Conservation (phyloP, 306 rosid species). For the Parietaria judaica region DNA sequence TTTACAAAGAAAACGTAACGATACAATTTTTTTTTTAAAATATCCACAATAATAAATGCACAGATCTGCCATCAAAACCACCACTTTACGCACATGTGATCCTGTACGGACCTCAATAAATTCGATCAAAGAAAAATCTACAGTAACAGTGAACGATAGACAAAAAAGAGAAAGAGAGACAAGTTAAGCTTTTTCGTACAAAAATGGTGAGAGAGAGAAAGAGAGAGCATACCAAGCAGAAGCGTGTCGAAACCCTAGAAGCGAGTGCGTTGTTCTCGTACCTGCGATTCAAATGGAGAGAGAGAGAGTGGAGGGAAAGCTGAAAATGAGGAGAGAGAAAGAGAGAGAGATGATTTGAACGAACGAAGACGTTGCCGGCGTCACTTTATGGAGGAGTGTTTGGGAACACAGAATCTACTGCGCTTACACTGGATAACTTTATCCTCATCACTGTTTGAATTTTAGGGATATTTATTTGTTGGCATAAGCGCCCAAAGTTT, state of each 20-base stretch:
- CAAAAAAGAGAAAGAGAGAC: background rate
- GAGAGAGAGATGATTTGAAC: background rate
- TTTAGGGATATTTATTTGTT: too few relatives aligned
- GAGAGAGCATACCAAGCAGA: background rate
- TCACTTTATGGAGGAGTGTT: background rate
- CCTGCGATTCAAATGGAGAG: conserved; percentile 13
- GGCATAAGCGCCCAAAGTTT: too few relatives aligned
- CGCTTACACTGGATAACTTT: background rate
- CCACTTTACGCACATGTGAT: background rate
- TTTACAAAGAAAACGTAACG: conserved; percentile 1
- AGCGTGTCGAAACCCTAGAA: conserved; percentile 21
- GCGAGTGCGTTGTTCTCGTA: conserved; percentile 18
- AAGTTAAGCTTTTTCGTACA: background rate
- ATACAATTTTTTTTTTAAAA: background rate
- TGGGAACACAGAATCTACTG: conserved; percentile 1
- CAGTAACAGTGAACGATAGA: background rate
- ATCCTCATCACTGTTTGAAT: background rate
- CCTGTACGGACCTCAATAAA: background rate
- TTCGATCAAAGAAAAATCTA: background rate
- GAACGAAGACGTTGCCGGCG: background rate
- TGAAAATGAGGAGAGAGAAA: conserved; percentile 14
- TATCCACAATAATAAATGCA: conserved; percentile 3
- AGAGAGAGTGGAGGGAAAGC: conserved; percentile 45
- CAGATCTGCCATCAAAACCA: conserved; percentile 33
- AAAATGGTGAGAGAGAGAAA: background rate